Base-by-base conservation (phyloP, 345 rosid genomes). In the Eucalyptus shirleyi region DNA sequence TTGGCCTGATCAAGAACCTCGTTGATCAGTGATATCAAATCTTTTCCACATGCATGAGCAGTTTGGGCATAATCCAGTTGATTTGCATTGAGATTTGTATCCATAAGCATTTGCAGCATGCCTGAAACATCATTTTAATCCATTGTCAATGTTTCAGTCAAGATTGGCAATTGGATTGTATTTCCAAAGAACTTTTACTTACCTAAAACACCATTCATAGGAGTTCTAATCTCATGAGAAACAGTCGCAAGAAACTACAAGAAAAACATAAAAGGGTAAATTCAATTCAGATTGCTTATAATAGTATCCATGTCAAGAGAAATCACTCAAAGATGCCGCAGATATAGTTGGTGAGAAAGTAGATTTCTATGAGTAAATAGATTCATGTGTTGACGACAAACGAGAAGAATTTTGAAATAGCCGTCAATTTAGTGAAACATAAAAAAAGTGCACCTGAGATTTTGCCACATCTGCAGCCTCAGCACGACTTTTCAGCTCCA, bases 381-480 rank as follows among this genome's bases (percentile, higher is more conserved):
- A 37, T 77, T 40, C 30, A 12, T 26, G 24, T 77, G 85, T 77
- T 77, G 47, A 77, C 47, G 17, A 40, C 28, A 77, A 32, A n/a
- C 6, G 1, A 51, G 45, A 37, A 72, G 82, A 77, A 40, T 12
- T 47, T 49, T 7, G 9, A 44, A 65, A 45, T 59, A 12, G 72
- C 44, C 28, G 4, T 44, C 51, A 47, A 88, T 40, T 40, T 21
- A 77, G 82, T 14, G 53, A 65, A 30, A 44, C 81, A 69, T 23
- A 30, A 44, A 88, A 49, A 86, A 90, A 88, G 90, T 55, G 90
- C 53, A 96, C 99, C 97, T 97, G 98, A 91, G 99, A 96, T 93
- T 98, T 98, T 88, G 99, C 99, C 90, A 98, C 95, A 87, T 98
- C 99, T 56, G 99, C 99, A 60, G 99, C 99, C 91, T 98, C 99